phyloP scores from a whole-genome alignment of 768 basidiomycete species.

The Lentinus brumalis region DNA sequence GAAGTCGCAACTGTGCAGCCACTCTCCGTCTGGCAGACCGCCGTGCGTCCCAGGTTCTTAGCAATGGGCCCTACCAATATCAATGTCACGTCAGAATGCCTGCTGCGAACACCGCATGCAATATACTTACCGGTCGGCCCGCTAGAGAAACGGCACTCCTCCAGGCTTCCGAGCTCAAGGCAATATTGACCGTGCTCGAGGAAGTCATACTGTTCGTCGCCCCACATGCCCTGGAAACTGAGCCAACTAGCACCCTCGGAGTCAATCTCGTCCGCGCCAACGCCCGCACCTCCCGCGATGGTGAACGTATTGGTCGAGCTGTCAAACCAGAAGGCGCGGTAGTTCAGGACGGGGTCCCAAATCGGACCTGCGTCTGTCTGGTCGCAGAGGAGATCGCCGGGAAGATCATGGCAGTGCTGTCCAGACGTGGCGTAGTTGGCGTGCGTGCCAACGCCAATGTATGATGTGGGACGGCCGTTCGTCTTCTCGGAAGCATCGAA shows the following conservation, averaged over 20 bases:
- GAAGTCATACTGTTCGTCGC: slow-evolving; percentile 30
- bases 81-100: not conserved
- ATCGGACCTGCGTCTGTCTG: slow-evolving; percentile 28
- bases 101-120: not conserved
- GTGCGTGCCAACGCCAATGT: slow-evolving; percentile 31
- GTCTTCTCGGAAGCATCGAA: slow-evolving; percentile 25
- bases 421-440: slow-evolving; percentile 32
- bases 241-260: slow-evolving; percentile 31
- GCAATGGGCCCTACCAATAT: slow-evolving; percentile 23
- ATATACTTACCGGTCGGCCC: slow-evolving; percentile 30
- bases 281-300: slow-evolving; percentile 21
- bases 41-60: slow-evolving; percentile 28
- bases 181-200: slow-evolving; percentile 30
- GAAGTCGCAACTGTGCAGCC: slow-evolving; percentile 25
- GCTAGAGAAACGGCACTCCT: slow-evolving; percentile 25
- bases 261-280: slow-evolving; percentile 13
- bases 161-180: slow-evolving; percentile 10
- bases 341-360: slow-evolving; percentile 33
- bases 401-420: slow-evolving; percentile 27
- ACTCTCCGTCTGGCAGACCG: slow-evolving; percentile 26
- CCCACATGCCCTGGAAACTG: slow-evolving; percentile 28
- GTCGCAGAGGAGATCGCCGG: slow-evolving; percentile 26
- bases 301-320: slow-evolving; percentile 20
- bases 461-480: slow-evolving; percentile 27
- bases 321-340: slow-evolving; percentile 32